These are phyloP conservation scores for Boletus rex-veris DNA, from an alignment of 768 basidiomycete genomes.

Conservation along the genomic window DNA sequence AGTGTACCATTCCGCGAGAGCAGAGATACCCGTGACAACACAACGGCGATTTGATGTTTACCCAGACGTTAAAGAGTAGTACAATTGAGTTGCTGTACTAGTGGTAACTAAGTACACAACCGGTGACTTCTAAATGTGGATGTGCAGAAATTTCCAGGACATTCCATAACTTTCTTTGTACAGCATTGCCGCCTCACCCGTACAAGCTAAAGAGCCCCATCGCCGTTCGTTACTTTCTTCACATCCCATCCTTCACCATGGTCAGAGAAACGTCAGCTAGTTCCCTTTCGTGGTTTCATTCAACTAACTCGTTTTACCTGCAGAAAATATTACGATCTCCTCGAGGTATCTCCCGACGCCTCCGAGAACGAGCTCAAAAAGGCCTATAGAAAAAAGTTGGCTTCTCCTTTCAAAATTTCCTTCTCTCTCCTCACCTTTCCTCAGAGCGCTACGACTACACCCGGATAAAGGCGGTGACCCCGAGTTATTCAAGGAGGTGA, in stretches of 20 bases:
- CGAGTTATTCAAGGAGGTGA: slow-evolving; percentile 96
- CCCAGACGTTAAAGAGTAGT: slow-evolving; percentile 52
- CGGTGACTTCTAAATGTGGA: slow-evolving; percentile 19
- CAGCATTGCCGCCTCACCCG: slow-evolving; percentile 26
- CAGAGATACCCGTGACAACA: slow-evolving; percentile 85
- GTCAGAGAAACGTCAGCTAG: slow-evolving; percentile 60
- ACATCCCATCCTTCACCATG: slow-evolving; percentile 38
- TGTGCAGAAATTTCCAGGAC: slow-evolving; percentile 25
- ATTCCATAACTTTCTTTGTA: slow-evolving; percentile 36
- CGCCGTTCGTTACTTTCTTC: slow-evolving; percentile 14
- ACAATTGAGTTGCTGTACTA: too few species aligned
- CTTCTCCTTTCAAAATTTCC: neutral
- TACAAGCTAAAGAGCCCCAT: slow-evolving; percentile 20
- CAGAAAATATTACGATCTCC: slow-evolving; percentile 90
- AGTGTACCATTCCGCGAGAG: slow-evolving; percentile 60
- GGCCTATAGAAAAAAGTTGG: slow-evolving; percentile 90
- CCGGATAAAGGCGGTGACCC: slow-evolving; percentile 97
- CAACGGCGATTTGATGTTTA: slow-evolving; percentile 95
- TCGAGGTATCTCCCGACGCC: slow-evolving; percentile 77
- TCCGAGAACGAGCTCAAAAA: slow-evolving; percentile 89
- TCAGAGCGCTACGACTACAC: slow-evolving; percentile 78
- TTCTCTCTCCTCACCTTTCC: slow-evolving; percentile 5
- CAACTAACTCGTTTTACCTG: neutral
- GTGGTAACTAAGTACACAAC: too few species aligned
- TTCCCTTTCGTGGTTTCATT: neutral